Percentiles rank a stretch among this genome's conserved stretches.
Evolutionary conservation across 805 yeast species (phyloP).

Genomic region (Lachancea nothofagi): DNA sequence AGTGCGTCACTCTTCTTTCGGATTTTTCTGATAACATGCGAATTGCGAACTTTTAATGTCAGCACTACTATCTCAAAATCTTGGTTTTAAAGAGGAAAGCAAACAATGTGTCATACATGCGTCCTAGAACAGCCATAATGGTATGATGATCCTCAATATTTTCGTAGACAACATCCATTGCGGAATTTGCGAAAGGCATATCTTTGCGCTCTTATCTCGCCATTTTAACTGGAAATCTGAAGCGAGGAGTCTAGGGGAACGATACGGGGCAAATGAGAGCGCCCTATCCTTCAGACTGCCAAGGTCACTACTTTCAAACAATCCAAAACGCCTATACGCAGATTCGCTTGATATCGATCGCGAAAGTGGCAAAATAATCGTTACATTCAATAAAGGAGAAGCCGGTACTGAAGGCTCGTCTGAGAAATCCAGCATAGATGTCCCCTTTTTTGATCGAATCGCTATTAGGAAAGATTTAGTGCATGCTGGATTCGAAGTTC

Average conservation of each 20-base stretch:
- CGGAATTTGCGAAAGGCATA: conserved; percentile 42
- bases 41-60: too few relatives aligned
- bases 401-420: too few relatives aligned
- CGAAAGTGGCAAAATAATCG: not conserved
- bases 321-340: not conserved
- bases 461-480: conserved; percentile 25
- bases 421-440: too few relatives aligned
- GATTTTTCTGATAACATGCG: too few relatives aligned
- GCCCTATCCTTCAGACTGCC: not conserved
- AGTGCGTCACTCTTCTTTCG: too few relatives aligned
- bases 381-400: not conserved
- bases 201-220: conserved; percentile 30
- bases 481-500: conserved; percentile 13
- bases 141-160: not conserved
- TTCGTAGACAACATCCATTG: conserved; percentile 48
- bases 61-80: too few relatives aligned
- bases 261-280: not conserved
- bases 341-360: not conserved
- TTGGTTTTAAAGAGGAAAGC: too few relatives aligned
- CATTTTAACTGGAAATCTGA: conserved; percentile 11
- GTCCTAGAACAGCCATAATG: too few relatives aligned
- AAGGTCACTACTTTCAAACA: not conserved
- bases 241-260: not conserved
- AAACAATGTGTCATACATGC: too few relatives aligned
- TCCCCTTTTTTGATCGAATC: conserved; percentile 10